These are phyloP conservation scores for Candida silvicultrix DNA, from an alignment of 805 yeast genomes.

Conservation along the genomic window DNA sequence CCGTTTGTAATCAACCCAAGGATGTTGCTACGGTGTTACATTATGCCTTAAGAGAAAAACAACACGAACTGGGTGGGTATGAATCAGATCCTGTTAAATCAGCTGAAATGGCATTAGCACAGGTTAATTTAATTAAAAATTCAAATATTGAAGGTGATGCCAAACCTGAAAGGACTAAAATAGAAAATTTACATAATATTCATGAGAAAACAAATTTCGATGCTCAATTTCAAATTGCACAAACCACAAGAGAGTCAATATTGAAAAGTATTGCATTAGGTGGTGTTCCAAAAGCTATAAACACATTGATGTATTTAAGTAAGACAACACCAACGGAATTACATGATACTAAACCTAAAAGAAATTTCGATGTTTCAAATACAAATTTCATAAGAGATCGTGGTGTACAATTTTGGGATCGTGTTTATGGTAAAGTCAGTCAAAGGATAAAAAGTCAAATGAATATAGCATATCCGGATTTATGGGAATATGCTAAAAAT, in stretches of 20 bases:
- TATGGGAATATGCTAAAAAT: conserved; percentile 65
- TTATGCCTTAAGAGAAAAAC: conserved; percentile 42
- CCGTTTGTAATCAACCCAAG: conserved; percentile 76
- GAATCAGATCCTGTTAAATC: not conserved
- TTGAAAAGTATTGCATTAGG: conserved; percentile 73
- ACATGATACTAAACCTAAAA: conserved; percentile 24
- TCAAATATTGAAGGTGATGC: conserved; percentile 5
- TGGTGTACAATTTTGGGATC: conserved; percentile 67
- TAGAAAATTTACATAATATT: conserved; percentile 15
- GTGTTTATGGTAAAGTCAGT: conserved; percentile 71
- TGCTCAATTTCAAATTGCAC: conserved; percentile 31
- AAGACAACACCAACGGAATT: conserved; percentile 55
- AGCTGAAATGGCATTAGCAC: conserved; percentile 11
- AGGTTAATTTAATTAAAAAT: conserved; percentile 14
- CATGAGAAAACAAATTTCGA: conserved; percentile 1
- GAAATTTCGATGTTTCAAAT: conserved; percentile 27
- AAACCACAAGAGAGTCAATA: conserved; percentile 67
- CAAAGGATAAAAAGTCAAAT: conserved; percentile 61
- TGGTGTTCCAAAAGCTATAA: conserved; percentile 83
- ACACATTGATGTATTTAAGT: conserved; percentile 60
- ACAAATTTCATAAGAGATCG: conserved; percentile 25
- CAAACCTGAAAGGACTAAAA: conserved; percentile 7
- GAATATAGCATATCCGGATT: conserved; percentile 74
- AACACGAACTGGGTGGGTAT: conserved; percentile 4
- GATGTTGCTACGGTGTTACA: conserved; percentile 74